These are phyloP conservation scores for Pulveroboletus sp. DNA, from an alignment of 768 basidiomycete genomes.

Conservation along the genomic window DNA sequence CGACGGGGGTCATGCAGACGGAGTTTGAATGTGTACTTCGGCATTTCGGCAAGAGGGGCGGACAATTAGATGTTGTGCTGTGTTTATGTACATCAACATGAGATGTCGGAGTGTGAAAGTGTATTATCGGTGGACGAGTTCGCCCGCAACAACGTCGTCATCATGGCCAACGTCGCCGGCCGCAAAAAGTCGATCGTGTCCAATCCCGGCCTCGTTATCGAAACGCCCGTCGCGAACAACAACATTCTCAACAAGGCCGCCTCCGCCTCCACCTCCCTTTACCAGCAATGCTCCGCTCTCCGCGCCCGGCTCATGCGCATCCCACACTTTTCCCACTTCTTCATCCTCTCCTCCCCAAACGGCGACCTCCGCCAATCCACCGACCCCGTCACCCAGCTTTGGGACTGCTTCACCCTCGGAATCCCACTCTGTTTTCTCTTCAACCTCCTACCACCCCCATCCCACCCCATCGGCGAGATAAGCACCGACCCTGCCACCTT, in stretches of 20 bases:
- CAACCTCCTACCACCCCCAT: slow-evolving; percentile 72
- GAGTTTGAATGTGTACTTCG: slow-evolving; percentile 13
- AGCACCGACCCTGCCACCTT: slow-evolving; percentile 64
- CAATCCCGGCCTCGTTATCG: slow-evolving; percentile 62
- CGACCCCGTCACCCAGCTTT: slow-evolving; percentile 92
- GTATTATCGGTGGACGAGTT: slow-evolving; percentile 23
- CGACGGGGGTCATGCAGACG: slow-evolving; percentile 30
- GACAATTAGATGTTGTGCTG: slow-evolving; percentile 12
- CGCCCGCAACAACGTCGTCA: no score
- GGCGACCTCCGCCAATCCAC: slow-evolving; percentile 71
- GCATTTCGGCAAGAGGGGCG: slow-evolving; percentile 6
- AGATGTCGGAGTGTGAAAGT: slow-evolving; percentile 27
- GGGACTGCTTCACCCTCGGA: slow-evolving; percentile 92
- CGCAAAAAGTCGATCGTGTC: slow-evolving; percentile 81
- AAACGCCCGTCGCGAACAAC: slow-evolving; percentile 74
- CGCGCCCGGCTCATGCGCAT: slow-evolving; percentile 77
- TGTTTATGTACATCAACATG: slow-evolving; percentile 30
- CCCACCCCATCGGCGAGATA: slow-evolving; percentile 46
- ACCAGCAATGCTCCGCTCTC: slow-evolving; percentile 85
- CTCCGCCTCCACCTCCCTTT: slow-evolving; percentile 84
- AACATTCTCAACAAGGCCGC: slow-evolving; percentile 90
- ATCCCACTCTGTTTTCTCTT: slow-evolving; percentile 94
- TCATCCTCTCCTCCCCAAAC: slow-evolving; percentile 53
- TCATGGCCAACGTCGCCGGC: slow-evolving; percentile 54
- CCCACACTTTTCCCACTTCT: slow-evolving; percentile 68